Base-by-base conservation (phyloP, 257 asterid species). In the Paraleonurus japonicus region DNA sequence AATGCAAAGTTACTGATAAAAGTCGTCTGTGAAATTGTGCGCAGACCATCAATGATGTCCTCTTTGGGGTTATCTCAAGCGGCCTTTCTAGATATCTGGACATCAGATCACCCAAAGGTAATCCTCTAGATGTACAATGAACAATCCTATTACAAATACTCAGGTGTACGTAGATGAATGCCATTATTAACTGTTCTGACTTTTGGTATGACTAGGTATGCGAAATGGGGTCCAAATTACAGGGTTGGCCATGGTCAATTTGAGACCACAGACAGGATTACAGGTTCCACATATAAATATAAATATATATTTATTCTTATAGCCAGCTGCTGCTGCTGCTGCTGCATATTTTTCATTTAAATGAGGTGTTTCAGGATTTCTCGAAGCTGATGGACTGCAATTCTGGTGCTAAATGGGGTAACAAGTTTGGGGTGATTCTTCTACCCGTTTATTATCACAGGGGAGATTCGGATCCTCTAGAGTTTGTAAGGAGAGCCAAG, bases 41-140 rank as follows among this genome's bases (percentile, higher is more conserved):
- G 82, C 93, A 92, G 98, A 92, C 98, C 23, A 85, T 92, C 55
- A 92, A 92, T 54, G 98, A 92, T 62, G 95, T 92, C 68, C 95
- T 92, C 5, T 85, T 90, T 39, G 98, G 95, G 17, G 53, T 90
- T 13, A 72, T 92, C 32, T 86, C 98, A 17, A 75, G 76, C 22
- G 98, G 98, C 22, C 80, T 92, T 20, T 90, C 96, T 1, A 77
- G 73, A 62, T 92, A 92, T 76, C 75, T 90, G 19, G 82, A 86
- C 72, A 51, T 78, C 58, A 78, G 82, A 67, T 79, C 90, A 5
- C 58, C 86, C 8, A 76, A 84, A 76, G 93, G 98, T 92, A 85
- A 71, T 3, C 7, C 11, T n/a, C n/a, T n/a, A n/a, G n/a, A n/a
- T n/a, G n/a, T n/a, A n/a, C n/a, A n/a, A n/a, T n/a, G n/a, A n/a